These are phyloP conservation scores for Parachaetomium inaequale DNA, from an alignment of 495 filamentous ascomycete species.

Conservation along the genomic window DNA sequence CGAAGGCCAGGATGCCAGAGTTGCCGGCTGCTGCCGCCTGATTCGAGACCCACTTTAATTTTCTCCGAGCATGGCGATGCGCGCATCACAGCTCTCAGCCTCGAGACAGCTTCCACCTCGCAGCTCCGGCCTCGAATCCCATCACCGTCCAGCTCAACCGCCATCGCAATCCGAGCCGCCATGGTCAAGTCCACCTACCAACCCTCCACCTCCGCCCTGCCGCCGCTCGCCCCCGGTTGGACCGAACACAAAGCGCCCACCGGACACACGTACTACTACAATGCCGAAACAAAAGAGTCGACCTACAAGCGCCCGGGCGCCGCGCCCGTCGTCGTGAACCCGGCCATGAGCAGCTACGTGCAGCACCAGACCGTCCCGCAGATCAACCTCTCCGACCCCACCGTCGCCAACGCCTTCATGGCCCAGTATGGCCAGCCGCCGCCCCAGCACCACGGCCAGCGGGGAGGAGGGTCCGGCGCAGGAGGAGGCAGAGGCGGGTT, in stretches of 20 bases:
- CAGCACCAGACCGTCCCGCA: slow-evolving; percentile 46
- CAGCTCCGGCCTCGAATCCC: not conserved
- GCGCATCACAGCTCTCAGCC: too few relatives aligned
- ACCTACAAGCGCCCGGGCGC: slow-evolving; percentile 71
- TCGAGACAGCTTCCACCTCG: not conserved
- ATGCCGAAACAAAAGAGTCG: slow-evolving; percentile 78
- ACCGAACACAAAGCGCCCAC: slow-evolving; percentile 89
- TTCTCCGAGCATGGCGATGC: too few relatives aligned
- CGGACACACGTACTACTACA: slow-evolving; percentile 87
- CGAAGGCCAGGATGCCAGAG: too few relatives aligned
- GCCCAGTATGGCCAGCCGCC: slow-evolving; percentile 39
- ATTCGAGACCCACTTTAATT: not conserved
- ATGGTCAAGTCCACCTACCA: slow-evolving; percentile 67
- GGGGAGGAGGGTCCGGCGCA: slow-evolving; percentile 36
- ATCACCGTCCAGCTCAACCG: not conserved
- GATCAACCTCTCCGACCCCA: slow-evolving; percentile 44
- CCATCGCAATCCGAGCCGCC: not conserved
- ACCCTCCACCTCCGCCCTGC: slow-evolving; percentile 39
- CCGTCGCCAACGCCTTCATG: slow-evolving; percentile 45
- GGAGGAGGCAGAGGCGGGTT: slow-evolving; percentile 48
- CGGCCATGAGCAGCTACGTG: slow-evolving; percentile 35
- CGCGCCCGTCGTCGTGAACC: slow-evolving; percentile 30
- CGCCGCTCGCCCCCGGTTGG: slow-evolving; percentile 76
- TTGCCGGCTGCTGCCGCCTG: too few relatives aligned
- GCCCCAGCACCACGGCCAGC: slow-evolving; percentile 26